Evolutionary conservation across 768 basidiomycete genomes (phyloP), one percentile per base, ranked within the genome.

Genomic region (Mycena filopes): DNA sequence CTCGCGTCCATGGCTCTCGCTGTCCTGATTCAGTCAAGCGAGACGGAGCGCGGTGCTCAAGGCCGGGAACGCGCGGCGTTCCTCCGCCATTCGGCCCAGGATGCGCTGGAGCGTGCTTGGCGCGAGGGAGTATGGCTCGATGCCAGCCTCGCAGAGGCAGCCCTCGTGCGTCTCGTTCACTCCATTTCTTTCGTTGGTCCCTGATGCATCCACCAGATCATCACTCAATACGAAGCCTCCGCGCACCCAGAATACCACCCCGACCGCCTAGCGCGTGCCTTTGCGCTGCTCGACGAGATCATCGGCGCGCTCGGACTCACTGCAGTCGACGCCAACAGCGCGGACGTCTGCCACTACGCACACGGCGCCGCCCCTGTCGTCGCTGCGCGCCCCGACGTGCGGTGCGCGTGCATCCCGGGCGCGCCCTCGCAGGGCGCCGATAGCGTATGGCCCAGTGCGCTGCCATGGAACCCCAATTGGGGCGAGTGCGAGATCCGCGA

Each of bases 171-270:
- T 75, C 10, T 40, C 31, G 12, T 36, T 28, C 43, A 23, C 21
- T 16, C 41, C 13, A n/a, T 26, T 42, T 26, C 38, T 18, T 28
- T 33, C 28, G n/a, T 36, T 16, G 4, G 9, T 48, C 18, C 13
- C 26, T 31, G 40, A 41, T 18, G 18, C 16, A 2, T n/a, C 28
- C 38, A 15, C 18, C 28, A 86, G 84, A 77, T 87, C 43, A 76
- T 87, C 25, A 84, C 84, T 11, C 72, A 86, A 12, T 87, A 85
- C 70, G 86, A 87, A 68, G 78, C 82, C 3, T 86, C 83, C 8
- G 79, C 83, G 31, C 86, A 87, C 55, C 84, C 85, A 21, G 74
- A 78, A 13, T 80, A 86, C 71, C 78, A 78, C 11, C 73, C 80
- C 10, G 78, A 81, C 38, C 77, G 82, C 41, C 81, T 82, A 46